Base-by-base conservation (phyloP, 2,329 filamentous ascomycete species). In the Scleromitrula shiraiana region DNA sequence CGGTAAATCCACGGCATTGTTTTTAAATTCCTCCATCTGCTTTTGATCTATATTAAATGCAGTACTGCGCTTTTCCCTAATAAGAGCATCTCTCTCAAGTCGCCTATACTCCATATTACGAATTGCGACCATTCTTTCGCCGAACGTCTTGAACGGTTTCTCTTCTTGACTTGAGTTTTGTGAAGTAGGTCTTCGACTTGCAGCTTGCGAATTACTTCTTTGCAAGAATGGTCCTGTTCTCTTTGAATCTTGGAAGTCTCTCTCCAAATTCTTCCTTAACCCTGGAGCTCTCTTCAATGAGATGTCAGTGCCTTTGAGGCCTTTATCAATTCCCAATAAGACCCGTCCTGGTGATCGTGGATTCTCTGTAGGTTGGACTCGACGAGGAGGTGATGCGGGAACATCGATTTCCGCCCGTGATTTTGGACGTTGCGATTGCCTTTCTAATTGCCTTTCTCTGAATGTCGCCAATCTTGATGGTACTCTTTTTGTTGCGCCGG, bases 291-390 rank as follows among this genome's bases (percentile, higher is more conserved):
- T 76, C 65, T 87, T 93, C 23, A 97, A 69, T 3, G 90, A 96
- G 26, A 97, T 75, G 59, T 96, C 88, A 50, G 79, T 79, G 2
- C 83, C 89, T 58, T 75, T 84, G 29, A 90, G 70, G 1, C 88
- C 89, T 64, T 95, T 94, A 67, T 95, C 90, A 53, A 97, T 94
- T 5, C 93, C 91, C 14, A 97, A 66, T 15, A 88, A 67, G 12
- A 93, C 78, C 51, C 90, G 76, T 45, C 84, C 84, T 1, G 93
- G 91, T 1, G 90, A 96, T 22, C 75, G 79, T 29, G 80, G 82
- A 12, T 77, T 70, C 14, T 70, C 61, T 2, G 72, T 62, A 12
- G 70, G 65, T 64, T 73, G 67, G 58, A 71, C 56, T 69, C 79
- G 65, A 68, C 75, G 83, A 4, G 91, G 85, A 0, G 89, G 78